Evolutionary conservation across 495 filamentous ascomycete genomes (phyloP).

Genomic region (Recurvomyces mirabilis): DNA sequence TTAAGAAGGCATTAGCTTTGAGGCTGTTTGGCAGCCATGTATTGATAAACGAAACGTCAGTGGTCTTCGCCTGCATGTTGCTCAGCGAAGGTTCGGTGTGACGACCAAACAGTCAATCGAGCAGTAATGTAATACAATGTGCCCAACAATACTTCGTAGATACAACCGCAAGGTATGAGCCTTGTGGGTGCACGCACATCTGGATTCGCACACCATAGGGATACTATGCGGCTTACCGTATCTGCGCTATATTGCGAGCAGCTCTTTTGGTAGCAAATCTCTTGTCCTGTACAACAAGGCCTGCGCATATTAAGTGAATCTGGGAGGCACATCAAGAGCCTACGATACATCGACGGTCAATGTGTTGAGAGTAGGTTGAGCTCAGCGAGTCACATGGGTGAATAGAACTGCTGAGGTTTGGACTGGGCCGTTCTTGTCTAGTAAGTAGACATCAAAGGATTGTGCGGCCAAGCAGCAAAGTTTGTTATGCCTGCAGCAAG

Average conservation of each 20-base stretch:
- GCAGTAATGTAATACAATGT: not conserved
- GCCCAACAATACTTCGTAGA: conserved; percentile 1
- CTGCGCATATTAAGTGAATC: conserved; percentile 1
- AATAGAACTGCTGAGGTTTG: conserved; percentile 2
- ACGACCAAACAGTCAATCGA: not conserved
- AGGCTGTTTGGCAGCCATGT: not conserved
- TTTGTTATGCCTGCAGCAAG: conserved; percentile 1
- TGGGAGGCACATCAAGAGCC: not conserved
- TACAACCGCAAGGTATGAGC: not conserved
- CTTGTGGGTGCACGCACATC: not conserved
- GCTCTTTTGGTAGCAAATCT: not conserved
- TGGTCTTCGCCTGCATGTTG: not conserved
- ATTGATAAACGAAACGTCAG: not conserved
- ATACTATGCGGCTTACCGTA: not conserved
- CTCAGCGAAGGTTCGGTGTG: not conserved
- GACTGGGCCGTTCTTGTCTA: not conserved
- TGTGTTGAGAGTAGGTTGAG: conserved; percentile 1
- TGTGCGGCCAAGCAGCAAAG: conserved; percentile 1
- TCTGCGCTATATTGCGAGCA: conserved; percentile 1
- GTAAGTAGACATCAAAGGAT: not conserved
- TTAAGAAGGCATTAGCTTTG: not conserved
- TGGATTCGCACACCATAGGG: not conserved
- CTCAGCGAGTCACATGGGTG: not conserved
- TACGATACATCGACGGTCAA: not conserved
- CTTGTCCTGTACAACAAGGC: not conserved